Conservation (phyloP, 352 stramenopile species). For the Pythium sukuiense region DNA sequence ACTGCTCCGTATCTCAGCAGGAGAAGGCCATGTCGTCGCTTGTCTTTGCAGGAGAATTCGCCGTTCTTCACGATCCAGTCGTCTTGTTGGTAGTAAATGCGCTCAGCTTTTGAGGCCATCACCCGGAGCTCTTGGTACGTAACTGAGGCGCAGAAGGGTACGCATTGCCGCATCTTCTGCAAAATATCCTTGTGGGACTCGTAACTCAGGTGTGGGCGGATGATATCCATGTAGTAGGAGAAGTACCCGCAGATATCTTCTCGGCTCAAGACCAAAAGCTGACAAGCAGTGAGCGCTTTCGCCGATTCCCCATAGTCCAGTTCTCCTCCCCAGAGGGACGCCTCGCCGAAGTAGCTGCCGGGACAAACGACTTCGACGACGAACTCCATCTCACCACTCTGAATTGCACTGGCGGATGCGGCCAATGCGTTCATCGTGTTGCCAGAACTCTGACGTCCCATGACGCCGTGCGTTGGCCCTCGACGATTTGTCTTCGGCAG, state of each 20-base stretch:
- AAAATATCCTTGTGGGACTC: conserved; percentile 56
- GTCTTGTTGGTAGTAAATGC: conserved; percentile 38
- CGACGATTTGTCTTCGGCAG: conserved; percentile 12
- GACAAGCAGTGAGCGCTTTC: conserved; percentile 32
- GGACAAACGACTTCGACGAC: conserved; percentile 36
- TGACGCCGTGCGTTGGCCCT: neutral
- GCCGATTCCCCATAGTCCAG: conserved; percentile 58
- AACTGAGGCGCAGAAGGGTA: conserved; percentile 43
- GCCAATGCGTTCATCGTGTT: neutral
- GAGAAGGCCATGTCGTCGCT: conserved; percentile 18
- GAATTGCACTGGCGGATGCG: neutral
- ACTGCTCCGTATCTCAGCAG: conserved; percentile 25
- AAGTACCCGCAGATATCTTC: conserved; percentile 64
- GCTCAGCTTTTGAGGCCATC: conserved; percentile 45
- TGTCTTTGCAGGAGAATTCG: conserved; percentile 15
- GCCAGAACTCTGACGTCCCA: conserved; percentile 4
- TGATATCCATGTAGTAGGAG: conserved; percentile 65
- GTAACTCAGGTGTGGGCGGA: conserved; percentile 55
- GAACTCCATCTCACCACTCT: conserved; percentile 8
- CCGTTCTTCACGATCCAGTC: conserved; percentile 51
- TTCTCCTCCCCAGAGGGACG: conserved; percentile 34
- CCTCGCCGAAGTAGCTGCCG: conserved; percentile 67
- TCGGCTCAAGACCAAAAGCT: conserved; percentile 49
- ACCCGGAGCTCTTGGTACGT: conserved; percentile 59
- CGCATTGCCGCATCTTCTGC: conserved; percentile 35